Evolutionary conservation across 305 asterid species (phyloP).

Genomic region (Fraxinus floribunda): DNA sequence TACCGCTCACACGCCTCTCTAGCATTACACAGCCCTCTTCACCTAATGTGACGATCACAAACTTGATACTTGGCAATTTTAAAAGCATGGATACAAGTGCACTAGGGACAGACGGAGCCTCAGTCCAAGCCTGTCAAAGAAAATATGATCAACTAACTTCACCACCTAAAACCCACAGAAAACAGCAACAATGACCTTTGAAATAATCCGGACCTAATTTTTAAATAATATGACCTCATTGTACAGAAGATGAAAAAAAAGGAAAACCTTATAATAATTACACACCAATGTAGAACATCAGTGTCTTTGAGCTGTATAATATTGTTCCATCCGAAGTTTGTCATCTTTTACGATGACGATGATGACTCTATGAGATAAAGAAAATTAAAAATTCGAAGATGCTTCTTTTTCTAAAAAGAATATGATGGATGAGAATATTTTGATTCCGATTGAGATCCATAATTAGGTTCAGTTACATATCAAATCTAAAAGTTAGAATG

Average conservation of each 20-base stretch:
- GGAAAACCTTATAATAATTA: background rate
- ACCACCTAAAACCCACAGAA: background rate
- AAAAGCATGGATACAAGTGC: slow-evolving; percentile 81
- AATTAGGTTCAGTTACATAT: background rate
- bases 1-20: slow-evolving; percentile 50
- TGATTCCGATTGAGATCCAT: background rate
- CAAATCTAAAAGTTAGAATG: background rate
- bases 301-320: background rate
- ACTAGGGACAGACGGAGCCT: slow-evolving; percentile 64
- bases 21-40: slow-evolving; percentile 66
- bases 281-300: background rate
- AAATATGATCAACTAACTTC: background rate
- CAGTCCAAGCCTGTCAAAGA: slow-evolving; percentile 57
- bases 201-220: background rate
- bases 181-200: background rate
- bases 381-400: background rate
- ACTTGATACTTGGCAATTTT: slow-evolving; percentile 63
- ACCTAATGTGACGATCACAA: slow-evolving; percentile 56
- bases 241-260: background rate
- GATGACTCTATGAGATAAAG: background rate
- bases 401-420: background rate
- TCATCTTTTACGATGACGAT: background rate
- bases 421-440: background rate
- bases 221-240: background rate
- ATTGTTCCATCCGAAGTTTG: background rate